Percentiles rank a stretch among this genome's conserved stretches.
phyloP scores from a whole-genome alignment of 2,329 filamentous ascomycete species.

The Berkeleyomyces basicola region DNA sequence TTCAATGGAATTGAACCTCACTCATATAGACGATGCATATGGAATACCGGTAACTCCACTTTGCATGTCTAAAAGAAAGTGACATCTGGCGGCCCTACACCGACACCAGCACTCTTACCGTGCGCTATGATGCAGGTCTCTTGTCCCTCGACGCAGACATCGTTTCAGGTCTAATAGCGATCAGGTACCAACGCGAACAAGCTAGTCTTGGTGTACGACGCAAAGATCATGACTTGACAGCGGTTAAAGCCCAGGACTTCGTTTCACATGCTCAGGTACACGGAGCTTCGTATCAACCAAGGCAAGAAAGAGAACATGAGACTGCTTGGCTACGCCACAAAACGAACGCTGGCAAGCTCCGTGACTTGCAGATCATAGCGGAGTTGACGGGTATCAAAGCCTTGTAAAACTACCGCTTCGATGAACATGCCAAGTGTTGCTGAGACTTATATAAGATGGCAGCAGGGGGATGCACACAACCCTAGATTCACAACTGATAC shows the following conservation, averaged over 20 bases:
- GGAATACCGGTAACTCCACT: background rate
- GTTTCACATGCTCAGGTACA: background rate
- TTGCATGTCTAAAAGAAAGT: background rate
- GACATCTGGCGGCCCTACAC: background rate
- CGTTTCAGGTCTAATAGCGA: background rate
- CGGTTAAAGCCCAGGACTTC: background rate
- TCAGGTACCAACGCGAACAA: too few species aligned
- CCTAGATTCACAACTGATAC: too few species aligned
- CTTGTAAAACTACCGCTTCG: too few species aligned
- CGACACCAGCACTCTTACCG: too few species aligned
- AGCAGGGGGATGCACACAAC: too few species aligned
- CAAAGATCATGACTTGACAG: background rate
- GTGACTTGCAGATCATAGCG: background rate
- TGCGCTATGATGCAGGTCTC: too few species aligned
- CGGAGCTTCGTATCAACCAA: background rate
- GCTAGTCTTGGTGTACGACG: background rate
- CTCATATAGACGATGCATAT: background rate
- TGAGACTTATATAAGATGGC: too few species aligned
- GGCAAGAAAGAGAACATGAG: too few species aligned
- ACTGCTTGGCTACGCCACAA: too few species aligned
- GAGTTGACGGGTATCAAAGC: too few species aligned
- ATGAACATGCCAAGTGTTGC: too few species aligned
- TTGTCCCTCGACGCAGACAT: background rate
- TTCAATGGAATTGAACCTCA: background rate
- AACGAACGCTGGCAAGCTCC: background rate